Conservation (phyloP, 495 filamentous ascomycete species). For the Clavariopsis aquatica region DNA sequence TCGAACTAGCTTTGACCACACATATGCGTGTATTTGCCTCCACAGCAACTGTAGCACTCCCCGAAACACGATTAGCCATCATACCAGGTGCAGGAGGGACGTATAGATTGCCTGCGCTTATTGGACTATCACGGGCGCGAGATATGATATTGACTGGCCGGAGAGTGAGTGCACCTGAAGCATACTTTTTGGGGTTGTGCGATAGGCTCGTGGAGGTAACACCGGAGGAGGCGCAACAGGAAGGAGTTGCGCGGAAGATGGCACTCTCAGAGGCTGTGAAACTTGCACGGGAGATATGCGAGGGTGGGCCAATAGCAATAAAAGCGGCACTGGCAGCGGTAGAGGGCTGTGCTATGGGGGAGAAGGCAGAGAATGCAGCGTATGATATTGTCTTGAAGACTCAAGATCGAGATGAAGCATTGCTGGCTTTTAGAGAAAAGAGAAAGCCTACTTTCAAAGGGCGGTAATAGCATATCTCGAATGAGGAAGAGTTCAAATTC, state of each 20-base stretch:
- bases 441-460: slow-evolving; percentile 83
- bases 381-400: slow-evolving; percentile 79
- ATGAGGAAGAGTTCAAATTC: no score
- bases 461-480: slow-evolving; percentile 36
- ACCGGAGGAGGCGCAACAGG: slow-evolving; percentile 49
- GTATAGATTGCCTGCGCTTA: slow-evolving; percentile 73
- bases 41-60: slow-evolving; percentile 72
- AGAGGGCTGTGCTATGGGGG: slow-evolving; percentile 56
- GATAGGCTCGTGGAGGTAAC: slow-evolving; percentile 77
- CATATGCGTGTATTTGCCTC: slow-evolving; percentile 81
- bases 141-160: slow-evolving; percentile 87
- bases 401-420: slow-evolving; percentile 82
- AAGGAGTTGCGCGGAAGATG: slow-evolving; percentile 58
- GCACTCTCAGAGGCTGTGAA: slow-evolving; percentile 73
- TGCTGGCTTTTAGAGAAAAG: slow-evolving; percentile 87
- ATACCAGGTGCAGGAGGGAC: slow-evolving; percentile 94
- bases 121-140: slow-evolving; percentile 72
- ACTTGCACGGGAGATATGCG: slow-evolving; percentile 77
- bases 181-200: slow-evolving; percentile 79
- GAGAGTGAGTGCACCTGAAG: slow-evolving; percentile 73
- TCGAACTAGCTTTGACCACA: slow-evolving; percentile 86
- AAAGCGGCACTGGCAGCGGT: slow-evolving; percentile 73
- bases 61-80: slow-evolving; percentile 89
- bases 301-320: slow-evolving; percentile 81
- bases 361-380: slow-evolving; percentile 71